These are phyloP conservation scores for Orbilia oligospora DNA, from an alignment of 2,329 filamentous ascomycete genomes.

Conservation along the genomic window DNA sequence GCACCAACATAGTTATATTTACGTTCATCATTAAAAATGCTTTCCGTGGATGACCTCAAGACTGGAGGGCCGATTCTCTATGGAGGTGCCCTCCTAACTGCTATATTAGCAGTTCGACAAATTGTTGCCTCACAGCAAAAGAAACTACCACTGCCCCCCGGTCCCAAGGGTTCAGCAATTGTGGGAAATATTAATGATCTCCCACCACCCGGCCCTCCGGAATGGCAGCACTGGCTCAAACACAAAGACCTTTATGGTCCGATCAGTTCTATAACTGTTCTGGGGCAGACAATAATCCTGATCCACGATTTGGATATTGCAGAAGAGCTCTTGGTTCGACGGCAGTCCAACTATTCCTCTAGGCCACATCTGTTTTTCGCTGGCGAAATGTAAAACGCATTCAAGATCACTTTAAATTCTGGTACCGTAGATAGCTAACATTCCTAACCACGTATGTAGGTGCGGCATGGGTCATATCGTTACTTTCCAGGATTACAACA, in stretches of 20 bases:
- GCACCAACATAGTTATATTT: conserved; percentile 13
- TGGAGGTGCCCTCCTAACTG: conserved; percentile 27
- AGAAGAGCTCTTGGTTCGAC: conserved; percentile 67
- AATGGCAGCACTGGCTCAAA: conserved; percentile 68
- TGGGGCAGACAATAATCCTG: conserved; percentile 68
- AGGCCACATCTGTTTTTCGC: conserved; percentile 66
- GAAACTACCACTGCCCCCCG: conserved; percentile 42
- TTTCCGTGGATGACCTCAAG: conserved; percentile 11
- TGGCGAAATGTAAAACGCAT: conserved; percentile 66
- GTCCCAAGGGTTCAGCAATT: conserved; percentile 38
- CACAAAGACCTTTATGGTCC: conserved; percentile 67
- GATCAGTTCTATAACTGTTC: conserved; percentile 67
- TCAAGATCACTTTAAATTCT: neutral
- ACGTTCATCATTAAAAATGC: conserved; percentile 17
- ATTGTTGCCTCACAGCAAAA: conserved; percentile 3
- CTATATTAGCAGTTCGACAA: conserved; percentile 21
- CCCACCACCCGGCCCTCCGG: conserved; percentile 63
- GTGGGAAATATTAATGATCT: conserved; percentile 47
- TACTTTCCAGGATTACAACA: conserved; percentile 66
- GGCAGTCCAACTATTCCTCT: conserved; percentile 66
- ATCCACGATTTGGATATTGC: conserved; percentile 67
- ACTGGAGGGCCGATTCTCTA: conserved; percentile 35
- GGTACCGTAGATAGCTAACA: neutral
- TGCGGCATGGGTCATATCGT: conserved; percentile 68
- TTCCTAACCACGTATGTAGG: conserved; percentile 59